Evolutionary conservation across 306 rosid species (phyloP), one percentile per base, ranked within the genome.

Genomic region (Adenanthera pavonina): DNA sequence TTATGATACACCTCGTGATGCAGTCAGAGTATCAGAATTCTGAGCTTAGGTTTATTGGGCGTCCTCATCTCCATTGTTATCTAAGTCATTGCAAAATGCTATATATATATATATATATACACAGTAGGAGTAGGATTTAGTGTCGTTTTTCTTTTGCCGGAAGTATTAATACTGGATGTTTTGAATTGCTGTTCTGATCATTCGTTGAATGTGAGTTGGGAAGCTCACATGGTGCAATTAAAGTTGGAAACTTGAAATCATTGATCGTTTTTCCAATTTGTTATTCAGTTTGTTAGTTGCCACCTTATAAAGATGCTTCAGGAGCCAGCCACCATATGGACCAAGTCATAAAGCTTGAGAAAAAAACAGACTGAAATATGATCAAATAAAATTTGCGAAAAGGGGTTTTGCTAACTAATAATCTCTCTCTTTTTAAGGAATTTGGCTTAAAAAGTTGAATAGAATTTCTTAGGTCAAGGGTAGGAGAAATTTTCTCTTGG

Each of bases 21-120:
- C 94, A 52, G 69, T 87, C 34, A 85, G 91, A 75, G 97, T 92
- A 13, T 62, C 88, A 20, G 94, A 95, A 54, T 89, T 95, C 84
- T 93, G 89, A 93, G 83, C 38, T 57, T 3, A 5, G 36, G 74
- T 17, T 12, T 19, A 0, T 19, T 25, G 53, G 33, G 74, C 9
- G 43, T 44, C 33, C 74, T 69, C 9, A 44, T 43, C 30, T 43
- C 74, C 53, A 46, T 69, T 69, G 33, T 25, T 44, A 44, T 46
- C 52, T 36, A 25, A 53, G 43, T 69, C 20, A 44, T 69, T 44
- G 20, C 74, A 20, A 5, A 69, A 4, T 69, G 54, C 33, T 19
- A 20, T 12, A 69, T 69, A n/a, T n/a, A n/a, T n/a, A n/a, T n/a
- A n/a, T n/a, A n/a, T 46, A 44, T 11, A 59, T 69, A 44, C 54